Conservation (phyloP, 2,329 filamentous ascomycete genomes). For the Lecanosticta acicola region DNA sequence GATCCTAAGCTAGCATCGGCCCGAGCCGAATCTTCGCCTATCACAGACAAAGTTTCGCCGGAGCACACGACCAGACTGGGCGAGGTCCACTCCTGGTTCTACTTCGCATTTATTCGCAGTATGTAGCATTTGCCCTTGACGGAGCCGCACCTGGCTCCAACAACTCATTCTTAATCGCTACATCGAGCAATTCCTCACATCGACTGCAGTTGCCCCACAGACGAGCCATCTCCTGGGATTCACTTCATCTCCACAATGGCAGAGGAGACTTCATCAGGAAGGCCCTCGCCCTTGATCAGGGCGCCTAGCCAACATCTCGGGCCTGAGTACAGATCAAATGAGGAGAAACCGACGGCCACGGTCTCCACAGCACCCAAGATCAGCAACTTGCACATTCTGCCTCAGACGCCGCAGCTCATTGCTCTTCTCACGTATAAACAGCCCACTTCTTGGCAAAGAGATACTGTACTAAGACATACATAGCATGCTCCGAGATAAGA, state of each 20-base stretch:
- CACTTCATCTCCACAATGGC: conserved; percentile 6
- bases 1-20: no score
- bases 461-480: conserved; percentile 7
- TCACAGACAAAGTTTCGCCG: not conserved
- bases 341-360: conserved; percentile 64
- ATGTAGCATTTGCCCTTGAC: conserved; percentile 3
- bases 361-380: conserved; percentile 77
- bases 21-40: no score
- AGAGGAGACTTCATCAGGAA: conserved; percentile 1
- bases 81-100: not conserved
- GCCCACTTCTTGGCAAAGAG: conserved; percentile 23
- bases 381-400: conserved; percentile 82
- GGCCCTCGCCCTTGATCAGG: conserved; percentile 20
- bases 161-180: not conserved
- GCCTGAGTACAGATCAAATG: conserved; percentile 68
- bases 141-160: conserved; percentile 1
- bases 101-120: not conserved
- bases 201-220: not conserved
- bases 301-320: conserved; percentile 61
- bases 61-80: not conserved
- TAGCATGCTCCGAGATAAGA: conserved; percentile 91
- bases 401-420: conserved; percentile 94
- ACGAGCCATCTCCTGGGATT: not conserved
- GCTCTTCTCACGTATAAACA: conserved; percentile 82
- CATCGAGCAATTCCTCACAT: no score